Conservation (phyloP, 2,329 filamentous ascomycete species). For the Fusarium sarcochroum region DNA sequence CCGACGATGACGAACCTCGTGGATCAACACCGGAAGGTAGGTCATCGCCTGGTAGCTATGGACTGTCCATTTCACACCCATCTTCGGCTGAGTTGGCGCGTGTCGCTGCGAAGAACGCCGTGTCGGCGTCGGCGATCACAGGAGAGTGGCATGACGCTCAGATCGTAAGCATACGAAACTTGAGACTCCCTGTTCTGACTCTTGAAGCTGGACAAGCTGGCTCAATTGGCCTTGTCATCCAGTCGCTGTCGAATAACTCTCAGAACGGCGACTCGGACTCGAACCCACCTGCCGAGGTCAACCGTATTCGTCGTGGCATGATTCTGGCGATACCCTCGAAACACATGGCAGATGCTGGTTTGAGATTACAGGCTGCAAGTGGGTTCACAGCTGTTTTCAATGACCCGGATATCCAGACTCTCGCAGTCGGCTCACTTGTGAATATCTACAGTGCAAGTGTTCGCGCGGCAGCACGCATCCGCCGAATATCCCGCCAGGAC, state of each 20-base stretch:
- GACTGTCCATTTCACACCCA: slow-evolving; percentile 66
- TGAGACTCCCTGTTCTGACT: slow-evolving; percentile 84
- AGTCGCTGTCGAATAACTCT: slow-evolving; percentile 48
- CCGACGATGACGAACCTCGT: slow-evolving; percentile 64
- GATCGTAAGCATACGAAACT: slow-evolving; percentile 88
- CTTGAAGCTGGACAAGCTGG: slow-evolving; percentile 88
- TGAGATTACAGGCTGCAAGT: slow-evolving; percentile 74
- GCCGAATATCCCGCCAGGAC: slow-evolving; percentile 62
- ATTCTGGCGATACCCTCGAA: slow-evolving; percentile 76
- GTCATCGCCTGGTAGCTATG: slow-evolving; percentile 63
- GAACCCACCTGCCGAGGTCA: slow-evolving; percentile 44
- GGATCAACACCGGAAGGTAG: slow-evolving; percentile 60
- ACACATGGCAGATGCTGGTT: slow-evolving; percentile 68
- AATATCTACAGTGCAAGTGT: slow-evolving; percentile 92
- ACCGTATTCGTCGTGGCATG: slow-evolving; percentile 82
- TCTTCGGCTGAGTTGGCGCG: slow-evolving; percentile 67
- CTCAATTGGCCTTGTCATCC: slow-evolving; percentile 84
- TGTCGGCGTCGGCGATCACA: slow-evolving; percentile 66
- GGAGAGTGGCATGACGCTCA: slow-evolving; percentile 85
- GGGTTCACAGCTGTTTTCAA: slow-evolving; percentile 81
- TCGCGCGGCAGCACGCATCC: slow-evolving; percentile 82
- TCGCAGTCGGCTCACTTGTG: slow-evolving; percentile 77
- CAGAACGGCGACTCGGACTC: slow-evolving; percentile 13
- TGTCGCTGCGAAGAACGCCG: slow-evolving; percentile 66
- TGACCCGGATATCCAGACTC: slow-evolving; percentile 70